phyloP scores from a whole-genome alignment of 257 asterid species.

The Striga asiatica region DNA sequence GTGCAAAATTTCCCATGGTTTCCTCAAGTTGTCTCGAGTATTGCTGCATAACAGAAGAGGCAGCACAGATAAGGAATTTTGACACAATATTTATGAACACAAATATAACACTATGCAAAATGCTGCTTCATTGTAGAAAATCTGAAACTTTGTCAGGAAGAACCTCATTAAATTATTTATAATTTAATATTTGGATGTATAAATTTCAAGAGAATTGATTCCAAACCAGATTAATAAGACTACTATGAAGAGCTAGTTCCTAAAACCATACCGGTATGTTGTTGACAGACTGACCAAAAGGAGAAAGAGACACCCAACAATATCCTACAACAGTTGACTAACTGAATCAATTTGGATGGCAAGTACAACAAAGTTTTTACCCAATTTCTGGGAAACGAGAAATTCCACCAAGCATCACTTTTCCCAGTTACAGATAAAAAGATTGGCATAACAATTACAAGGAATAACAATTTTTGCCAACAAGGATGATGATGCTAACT shows the following conservation, averaged over 20 bases:
- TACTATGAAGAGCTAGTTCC: too few relatives aligned
- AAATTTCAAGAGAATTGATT: too few relatives aligned
- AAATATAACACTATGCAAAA: conserved; percentile 6
- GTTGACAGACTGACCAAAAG: neutral
- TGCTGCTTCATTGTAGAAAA: neutral
- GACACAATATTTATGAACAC: neutral
- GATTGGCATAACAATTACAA: neutral
- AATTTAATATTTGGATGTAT: too few relatives aligned
- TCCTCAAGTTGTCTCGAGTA: conserved; percentile 91
- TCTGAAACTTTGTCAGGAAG: neutral
- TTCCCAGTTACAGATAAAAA: too few relatives aligned
- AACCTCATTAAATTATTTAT: too few relatives aligned
- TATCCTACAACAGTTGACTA: neutral
- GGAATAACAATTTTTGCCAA: too few relatives aligned
- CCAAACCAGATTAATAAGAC: too few relatives aligned
- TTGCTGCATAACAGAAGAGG: conserved; percentile 55
- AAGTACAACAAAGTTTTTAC: neutral
- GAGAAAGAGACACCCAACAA: neutral
- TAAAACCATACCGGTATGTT: neutral
- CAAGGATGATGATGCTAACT: too few relatives aligned
- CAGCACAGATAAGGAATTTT: conserved; percentile 10
- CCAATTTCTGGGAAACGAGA: neutral
- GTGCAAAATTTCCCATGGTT: conserved; percentile 85
- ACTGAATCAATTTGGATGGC: neutral
- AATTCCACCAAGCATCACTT: conserved; percentile 2